Evolutionary conservation across 768 basidiomycete species (phyloP).

Genomic region (Suillus brevipes): DNA sequence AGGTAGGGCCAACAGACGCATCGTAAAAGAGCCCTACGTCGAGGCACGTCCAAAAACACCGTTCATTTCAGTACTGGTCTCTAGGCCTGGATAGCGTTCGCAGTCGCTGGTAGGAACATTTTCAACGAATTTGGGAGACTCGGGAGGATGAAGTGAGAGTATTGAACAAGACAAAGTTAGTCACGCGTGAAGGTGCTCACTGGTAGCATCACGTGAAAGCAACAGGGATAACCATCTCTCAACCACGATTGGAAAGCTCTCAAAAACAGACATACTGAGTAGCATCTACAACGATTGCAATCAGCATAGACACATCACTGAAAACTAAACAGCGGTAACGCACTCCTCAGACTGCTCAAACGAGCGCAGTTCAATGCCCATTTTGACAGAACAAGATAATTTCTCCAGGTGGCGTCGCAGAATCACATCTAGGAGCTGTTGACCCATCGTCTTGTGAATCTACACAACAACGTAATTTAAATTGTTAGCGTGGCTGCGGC

Average conservation of each 20-base stretch:
- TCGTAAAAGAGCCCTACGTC: background rate
- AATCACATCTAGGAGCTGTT: constrained; percentile 31
- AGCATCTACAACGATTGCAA: background rate
- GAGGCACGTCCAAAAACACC: background rate
- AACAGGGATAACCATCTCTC: background rate
- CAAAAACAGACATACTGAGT: background rate
- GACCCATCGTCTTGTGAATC: constrained; percentile 24
- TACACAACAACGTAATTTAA: constrained; percentile 1
- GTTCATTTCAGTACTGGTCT: background rate
- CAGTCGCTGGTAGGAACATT: background rate
- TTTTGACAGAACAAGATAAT: constrained; percentile 34
- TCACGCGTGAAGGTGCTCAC: too few species aligned
- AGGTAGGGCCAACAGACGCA: background rate
- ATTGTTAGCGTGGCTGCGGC: background rate
- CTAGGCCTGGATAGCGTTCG: background rate
- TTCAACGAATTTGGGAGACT: background rate
- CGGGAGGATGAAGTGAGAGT: too few species aligned
- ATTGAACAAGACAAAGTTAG: background rate
- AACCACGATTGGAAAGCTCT: background rate
- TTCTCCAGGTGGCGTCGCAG: constrained; percentile 21
- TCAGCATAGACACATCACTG: background rate
- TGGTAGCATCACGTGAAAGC: background rate
- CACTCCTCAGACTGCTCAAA: constrained; percentile 35
- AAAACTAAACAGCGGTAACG: constrained; percentile 23
- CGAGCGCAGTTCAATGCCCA: constrained; percentile 33